Evolutionary conservation across 305 asterid species (phyloP).

Genomic region (Euphrasia arctica): DNA sequence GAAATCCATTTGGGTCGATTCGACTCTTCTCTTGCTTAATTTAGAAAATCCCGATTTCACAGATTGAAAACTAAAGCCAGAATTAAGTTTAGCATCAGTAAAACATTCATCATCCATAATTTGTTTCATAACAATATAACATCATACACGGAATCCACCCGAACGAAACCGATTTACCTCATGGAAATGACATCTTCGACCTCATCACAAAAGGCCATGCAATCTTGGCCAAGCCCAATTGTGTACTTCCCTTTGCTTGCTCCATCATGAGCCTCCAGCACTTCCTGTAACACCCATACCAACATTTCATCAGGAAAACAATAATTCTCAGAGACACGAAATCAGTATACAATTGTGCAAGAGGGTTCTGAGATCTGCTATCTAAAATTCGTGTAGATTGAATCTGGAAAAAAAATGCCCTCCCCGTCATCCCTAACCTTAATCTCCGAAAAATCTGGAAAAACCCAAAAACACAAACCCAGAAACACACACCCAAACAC

Average conservation of each 20-base stretch:
- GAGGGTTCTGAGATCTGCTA: constrained; percentile 28
- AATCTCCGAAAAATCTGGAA: background rate
- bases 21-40: constrained; percentile 11
- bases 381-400: constrained; percentile 9
- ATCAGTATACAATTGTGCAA: background rate
- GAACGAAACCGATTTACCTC: constrained; percentile 52
- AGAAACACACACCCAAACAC: constrained; percentile 6
- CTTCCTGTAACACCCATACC: constrained; percentile 54
- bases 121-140: background rate
- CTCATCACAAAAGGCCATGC: constrained; percentile 94
- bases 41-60: background rate
- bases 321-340: background rate
- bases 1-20: background rate
- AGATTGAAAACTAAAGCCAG: constrained; percentile 10
- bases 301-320: constrained; percentile 17
- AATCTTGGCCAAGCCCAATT: constrained; percentile 98
- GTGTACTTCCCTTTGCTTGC: constrained; percentile 99
- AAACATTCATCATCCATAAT: background rate
- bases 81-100: background rate
- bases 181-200: constrained; percentile 98
- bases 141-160: constrained; percentile 12
- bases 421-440: constrained; percentile 9
- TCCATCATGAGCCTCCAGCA: constrained; percentile 95
- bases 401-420: constrained; percentile 22
- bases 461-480: constrained; percentile 3